Percentiles rank a stretch among this genome's conserved stretches.
Conservation (phyloP, 495 filamentous ascomycete species). For the Aspergillus indologenus region DNA sequence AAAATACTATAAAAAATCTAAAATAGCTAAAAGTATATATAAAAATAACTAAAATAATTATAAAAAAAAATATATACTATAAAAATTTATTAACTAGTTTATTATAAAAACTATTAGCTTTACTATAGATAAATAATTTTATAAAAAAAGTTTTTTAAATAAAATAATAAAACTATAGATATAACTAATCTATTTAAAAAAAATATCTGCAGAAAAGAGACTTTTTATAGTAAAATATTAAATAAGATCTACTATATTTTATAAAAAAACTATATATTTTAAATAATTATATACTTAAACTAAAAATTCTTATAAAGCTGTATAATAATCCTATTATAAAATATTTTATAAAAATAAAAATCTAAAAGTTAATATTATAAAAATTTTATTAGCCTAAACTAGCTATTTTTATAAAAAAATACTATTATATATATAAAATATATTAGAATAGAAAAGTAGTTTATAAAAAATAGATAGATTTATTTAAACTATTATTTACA, state of each 20-base stretch:
- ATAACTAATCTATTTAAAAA: neutral
- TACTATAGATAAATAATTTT: neutral
- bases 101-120: neutral
- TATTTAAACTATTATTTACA: neutral
- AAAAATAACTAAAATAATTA: neutral
- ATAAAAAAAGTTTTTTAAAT: neutral
- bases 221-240: neutral
- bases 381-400: neutral
- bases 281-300: neutral
- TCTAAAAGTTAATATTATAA: neutral
- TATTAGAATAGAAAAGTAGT: neutral
- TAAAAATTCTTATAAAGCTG: neutral
- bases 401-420: neutral
- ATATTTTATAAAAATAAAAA: conserved; percentile 1
- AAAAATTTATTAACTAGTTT: neutral
- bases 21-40: neutral
- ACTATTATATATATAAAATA: neutral
- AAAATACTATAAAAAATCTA: neutral
- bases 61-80: conserved; percentile 1
- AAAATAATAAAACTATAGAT: neutral
- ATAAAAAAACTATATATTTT: neutral
- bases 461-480: neutral
- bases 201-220: neutral
- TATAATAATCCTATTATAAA: too few species aligned
- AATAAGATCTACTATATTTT: neutral